Evolutionary conservation across 2,329 filamentous ascomycete genomes (phyloP).

Genomic region (Aureobasidium mangrovei): DNA sequence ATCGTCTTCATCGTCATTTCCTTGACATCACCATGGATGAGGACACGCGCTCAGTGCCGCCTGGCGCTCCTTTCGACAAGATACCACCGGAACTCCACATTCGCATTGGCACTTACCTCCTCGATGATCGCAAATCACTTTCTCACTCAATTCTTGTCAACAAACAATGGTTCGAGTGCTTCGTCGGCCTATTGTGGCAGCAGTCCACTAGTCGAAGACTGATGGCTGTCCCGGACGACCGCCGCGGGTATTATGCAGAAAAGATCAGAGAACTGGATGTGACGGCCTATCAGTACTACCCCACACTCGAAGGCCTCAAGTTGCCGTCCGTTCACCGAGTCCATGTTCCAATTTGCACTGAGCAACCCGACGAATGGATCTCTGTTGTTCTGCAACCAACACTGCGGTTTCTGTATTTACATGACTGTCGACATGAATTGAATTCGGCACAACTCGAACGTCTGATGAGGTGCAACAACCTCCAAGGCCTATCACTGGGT

Average conservation of each 20-base stretch:
- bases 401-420: too few species aligned
- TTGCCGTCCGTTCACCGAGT: too few species aligned
- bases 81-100: neutral
- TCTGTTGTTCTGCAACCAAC: too few species aligned
- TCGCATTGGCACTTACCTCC: neutral
- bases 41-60: neutral
- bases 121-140: neutral
- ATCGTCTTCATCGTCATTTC: too few species aligned
- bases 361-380: too few species aligned
- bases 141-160: neutral
- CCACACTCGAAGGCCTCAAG: too few species aligned
- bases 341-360: too few species aligned
- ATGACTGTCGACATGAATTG: too few species aligned
- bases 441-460: too few species aligned
- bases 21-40: neutral
- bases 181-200: neutral
- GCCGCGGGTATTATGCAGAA: neutral
- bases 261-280: neutral
- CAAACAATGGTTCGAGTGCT: neutral
- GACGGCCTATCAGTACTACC: too few species aligned
- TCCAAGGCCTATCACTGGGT: too few species aligned
- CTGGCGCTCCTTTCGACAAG: neutral
- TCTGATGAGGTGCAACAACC: too few species aligned
- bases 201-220: neutral
- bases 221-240: neutral